phyloP scores from a whole-genome alignment of 257 asterid genomes.

The Nemophila menziesii region DNA sequence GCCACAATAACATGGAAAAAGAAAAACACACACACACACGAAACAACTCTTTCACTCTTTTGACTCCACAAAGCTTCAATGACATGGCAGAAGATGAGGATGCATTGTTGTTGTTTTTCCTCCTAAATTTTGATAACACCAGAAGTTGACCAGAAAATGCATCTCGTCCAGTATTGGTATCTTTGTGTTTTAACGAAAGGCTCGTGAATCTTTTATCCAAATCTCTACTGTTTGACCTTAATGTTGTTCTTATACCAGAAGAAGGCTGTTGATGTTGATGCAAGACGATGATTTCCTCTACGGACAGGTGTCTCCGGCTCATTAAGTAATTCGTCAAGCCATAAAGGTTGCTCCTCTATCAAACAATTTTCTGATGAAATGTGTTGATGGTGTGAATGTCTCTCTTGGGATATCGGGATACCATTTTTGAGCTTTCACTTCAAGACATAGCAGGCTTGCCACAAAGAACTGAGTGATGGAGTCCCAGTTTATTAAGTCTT shows the following conservation, averaged over 20 bases:
- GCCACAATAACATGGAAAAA: too few species aligned
- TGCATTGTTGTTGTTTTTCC: too few species aligned
- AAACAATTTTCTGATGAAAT: slow-evolving; percentile 75
- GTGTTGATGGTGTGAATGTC: slow-evolving; percentile 63
- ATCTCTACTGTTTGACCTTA: slow-evolving; percentile 77
- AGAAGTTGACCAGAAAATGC: slow-evolving; percentile 48
- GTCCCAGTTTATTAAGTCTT: too few species aligned
- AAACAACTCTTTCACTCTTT: too few species aligned
- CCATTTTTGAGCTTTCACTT: too few species aligned
- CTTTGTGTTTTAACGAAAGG: slow-evolving; percentile 72
- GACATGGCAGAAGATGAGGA: too few species aligned
- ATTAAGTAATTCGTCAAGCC: slow-evolving; percentile 84
- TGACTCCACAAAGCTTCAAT: too few species aligned
- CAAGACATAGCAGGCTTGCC: too few species aligned
- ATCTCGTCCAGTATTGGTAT: slow-evolving; percentile 38
- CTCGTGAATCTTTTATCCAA: slow-evolving; percentile 57
- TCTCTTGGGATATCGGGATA: slow-evolving; percentile 36
- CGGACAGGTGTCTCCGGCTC: slow-evolving; percentile 92
- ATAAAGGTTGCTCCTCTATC: slow-evolving; percentile 81
- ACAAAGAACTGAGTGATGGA: too few species aligned
- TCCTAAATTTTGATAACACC: too few species aligned
- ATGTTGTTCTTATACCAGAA: slow-evolving; percentile 44
- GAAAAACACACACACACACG: too few species aligned
- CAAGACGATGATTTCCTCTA: slow-evolving; percentile 85
- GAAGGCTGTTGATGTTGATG: slow-evolving; percentile 31